Evolutionary conservation across 495 filamentous ascomycete genomes (phyloP).

Genomic region (Neurospora sp.): DNA sequence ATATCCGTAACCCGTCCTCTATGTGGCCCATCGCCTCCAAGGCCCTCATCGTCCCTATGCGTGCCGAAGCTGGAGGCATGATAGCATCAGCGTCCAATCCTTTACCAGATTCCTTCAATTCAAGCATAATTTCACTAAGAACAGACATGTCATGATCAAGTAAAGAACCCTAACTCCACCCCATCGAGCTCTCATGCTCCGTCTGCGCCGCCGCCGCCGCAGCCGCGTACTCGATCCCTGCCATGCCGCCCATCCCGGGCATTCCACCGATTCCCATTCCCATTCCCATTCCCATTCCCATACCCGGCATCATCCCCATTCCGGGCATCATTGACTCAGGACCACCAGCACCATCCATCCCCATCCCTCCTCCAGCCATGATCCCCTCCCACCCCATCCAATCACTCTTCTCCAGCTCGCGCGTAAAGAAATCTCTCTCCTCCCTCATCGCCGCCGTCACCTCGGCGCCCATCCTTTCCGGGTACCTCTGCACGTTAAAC

Average conservation of each 20-base stretch:
- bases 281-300: background rate
- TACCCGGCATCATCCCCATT: background rate
- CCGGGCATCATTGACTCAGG: constrained; percentile 2
- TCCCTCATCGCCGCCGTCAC: constrained; percentile 54
- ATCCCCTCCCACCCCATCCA: constrained; percentile 36
- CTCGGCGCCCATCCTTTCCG: constrained; percentile 67
- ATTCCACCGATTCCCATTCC: background rate
- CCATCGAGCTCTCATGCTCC: background rate
- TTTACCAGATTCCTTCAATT: background rate
- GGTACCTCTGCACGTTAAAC: constrained; percentile 77
- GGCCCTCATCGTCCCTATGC: background rate
- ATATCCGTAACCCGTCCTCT: background rate
- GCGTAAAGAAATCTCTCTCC: constrained; percentile 80
- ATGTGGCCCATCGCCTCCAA: background rate
- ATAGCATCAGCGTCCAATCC: background rate
- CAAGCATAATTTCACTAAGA: background rate
- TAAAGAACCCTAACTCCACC: background rate
- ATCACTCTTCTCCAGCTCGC: constrained; percentile 68
- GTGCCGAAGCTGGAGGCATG: background rate
- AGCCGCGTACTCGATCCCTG: background rate
- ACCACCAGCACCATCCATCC: background rate
- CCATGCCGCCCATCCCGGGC: background rate
- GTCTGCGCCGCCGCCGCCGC: background rate
- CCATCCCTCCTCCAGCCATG: background rate
- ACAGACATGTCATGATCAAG: background rate